Evolutionary conservation across 495 filamentous ascomycete genomes (phyloP), one percentile per base, ranked within the genome.

Genomic region (Durotheca rogersii): DNA sequence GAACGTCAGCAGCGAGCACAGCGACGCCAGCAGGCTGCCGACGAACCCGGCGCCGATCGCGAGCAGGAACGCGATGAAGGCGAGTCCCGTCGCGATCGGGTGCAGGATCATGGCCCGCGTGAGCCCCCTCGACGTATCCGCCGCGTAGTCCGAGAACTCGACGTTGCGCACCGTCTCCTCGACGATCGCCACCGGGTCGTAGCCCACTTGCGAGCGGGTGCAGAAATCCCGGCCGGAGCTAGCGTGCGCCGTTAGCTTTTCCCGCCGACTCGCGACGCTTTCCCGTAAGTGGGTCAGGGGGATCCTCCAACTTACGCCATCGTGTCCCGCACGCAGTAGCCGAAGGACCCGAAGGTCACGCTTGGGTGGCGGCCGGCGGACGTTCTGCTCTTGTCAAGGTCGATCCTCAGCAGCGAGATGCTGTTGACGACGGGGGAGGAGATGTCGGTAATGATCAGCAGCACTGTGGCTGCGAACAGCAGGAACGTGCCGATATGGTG

Each of bases 401-500:
- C 67, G 34, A 83, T 67, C 44, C 70, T 74, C 12, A 83, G 58
- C 21, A 84, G 56, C 20, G 67, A 67, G 27, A 83, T 72, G 60
- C 72, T 56, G 36, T 73, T 60, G 41, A 81, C 67, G 12, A 84
- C 75, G 7, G 81, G 81, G 0, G 80, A 69, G 11, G 80, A 77
- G 58, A 84, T 81, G 35, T 77, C 76, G 41, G 75, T 79, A 51
- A 83, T 68, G 46, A 83, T 72, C 37, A 83, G 68, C 35, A 84
- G 69, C 39, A 80, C 64, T 12, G 73, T 69, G 30, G 79, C 71
- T 31, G 66, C 65, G 39, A 84, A 69, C 52, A 84, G 71, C 50
- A 84, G 65, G 51, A 77, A 76, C n/a, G 79, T 78, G 55, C 81
- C 81, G 44, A 83, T 59, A 56, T 81, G 77, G 66, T 80, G 77